These are phyloP conservation scores for Diaporthe helianthi DNA, from an alignment of 2,329 filamentous ascomycete species.

Conservation along the genomic window DNA sequence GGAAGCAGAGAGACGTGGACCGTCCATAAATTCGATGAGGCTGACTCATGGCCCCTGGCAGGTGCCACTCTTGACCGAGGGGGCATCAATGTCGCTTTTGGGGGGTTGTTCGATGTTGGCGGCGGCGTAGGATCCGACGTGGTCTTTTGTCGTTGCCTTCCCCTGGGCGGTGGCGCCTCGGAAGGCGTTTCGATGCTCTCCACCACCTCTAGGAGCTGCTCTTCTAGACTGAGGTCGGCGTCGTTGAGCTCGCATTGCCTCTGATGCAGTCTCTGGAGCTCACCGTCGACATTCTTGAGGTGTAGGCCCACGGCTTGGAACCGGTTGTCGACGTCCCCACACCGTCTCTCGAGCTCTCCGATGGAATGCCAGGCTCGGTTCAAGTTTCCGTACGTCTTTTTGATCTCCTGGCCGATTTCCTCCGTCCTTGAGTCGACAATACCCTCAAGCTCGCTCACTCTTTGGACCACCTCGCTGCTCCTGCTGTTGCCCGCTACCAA, in stretches of 20 bases:
- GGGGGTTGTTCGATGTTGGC: neutral
- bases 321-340: slow-evolving; percentile 46
- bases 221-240: slow-evolving; percentile 59
- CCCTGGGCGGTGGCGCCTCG: slow-evolving; percentile 38
- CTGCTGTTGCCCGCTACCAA: slow-evolving; percentile 35
- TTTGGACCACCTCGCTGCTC: slow-evolving; percentile 49
- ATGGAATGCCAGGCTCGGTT: slow-evolving; percentile 61
- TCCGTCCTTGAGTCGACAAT: slow-evolving; percentile 59
- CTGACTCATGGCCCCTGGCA: slow-evolving; percentile 33
- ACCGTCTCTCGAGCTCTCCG: slow-evolving; percentile 51
- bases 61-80: slow-evolving; percentile 38
- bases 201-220: slow-evolving; percentile 59
- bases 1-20: slow-evolving; percentile 67
- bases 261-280: slow-evolving; percentile 54
- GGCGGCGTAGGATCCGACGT: slow-evolving; percentile 28
- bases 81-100: slow-evolving; percentile 3
- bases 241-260: slow-evolving; percentile 59
- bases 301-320: slow-evolving; percentile 50
- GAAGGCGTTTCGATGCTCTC: slow-evolving; percentile 43
- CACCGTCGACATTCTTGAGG: slow-evolving; percentile 49
- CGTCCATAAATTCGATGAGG: slow-evolving; percentile 56
- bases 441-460: slow-evolving; percentile 61
- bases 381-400: slow-evolving; percentile 61
- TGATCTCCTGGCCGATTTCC: slow-evolving; percentile 60
- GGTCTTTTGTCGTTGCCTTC: slow-evolving; percentile 35